A percentile compares a stretch with the other conserved stretches of the same genome.
Evolutionary conservation across 345 rosid species (phyloP).

Genomic region (Eucalyptus erythrocorys): DNA sequence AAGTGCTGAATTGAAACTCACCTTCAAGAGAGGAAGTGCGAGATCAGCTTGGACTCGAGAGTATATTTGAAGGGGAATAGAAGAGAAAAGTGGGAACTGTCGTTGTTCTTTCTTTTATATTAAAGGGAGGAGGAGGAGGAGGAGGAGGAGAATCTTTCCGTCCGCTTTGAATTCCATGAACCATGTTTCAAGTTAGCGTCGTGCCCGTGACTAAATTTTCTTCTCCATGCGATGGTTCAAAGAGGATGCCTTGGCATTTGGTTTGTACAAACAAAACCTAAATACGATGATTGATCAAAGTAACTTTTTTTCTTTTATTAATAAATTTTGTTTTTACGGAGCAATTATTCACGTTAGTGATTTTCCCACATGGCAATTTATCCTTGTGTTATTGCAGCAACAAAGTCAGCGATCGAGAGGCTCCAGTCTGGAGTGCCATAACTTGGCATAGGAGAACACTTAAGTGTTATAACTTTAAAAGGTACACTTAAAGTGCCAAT

Average conservation of each 20-base stretch:
- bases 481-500: too few relatives aligned
- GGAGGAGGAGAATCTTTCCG: neutral
- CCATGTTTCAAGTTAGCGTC: neutral
- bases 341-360: neutral
- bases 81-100: too few relatives aligned
- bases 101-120: neutral
- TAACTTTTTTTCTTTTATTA: too few relatives aligned
- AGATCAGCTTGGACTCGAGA: neutral
- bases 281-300: neutral
- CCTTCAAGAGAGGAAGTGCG: neutral
- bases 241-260: neutral
- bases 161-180: neutral
- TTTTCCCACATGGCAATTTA: neutral
- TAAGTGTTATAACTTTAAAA: too few relatives aligned
- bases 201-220: neutral
- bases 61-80: neutral
- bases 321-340: too few relatives aligned
- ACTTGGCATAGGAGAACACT: too few relatives aligned
- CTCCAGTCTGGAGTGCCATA: too few relatives aligned
- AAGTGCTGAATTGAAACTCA: neutral
- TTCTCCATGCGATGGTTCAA: neutral
- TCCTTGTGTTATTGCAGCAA: neutral
- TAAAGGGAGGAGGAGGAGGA: neutral
- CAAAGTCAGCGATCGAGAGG: too few relatives aligned
- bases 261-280: neutral